Conservation (phyloP, 805 yeast genomes). For the Lipomyces sp. region DNA sequence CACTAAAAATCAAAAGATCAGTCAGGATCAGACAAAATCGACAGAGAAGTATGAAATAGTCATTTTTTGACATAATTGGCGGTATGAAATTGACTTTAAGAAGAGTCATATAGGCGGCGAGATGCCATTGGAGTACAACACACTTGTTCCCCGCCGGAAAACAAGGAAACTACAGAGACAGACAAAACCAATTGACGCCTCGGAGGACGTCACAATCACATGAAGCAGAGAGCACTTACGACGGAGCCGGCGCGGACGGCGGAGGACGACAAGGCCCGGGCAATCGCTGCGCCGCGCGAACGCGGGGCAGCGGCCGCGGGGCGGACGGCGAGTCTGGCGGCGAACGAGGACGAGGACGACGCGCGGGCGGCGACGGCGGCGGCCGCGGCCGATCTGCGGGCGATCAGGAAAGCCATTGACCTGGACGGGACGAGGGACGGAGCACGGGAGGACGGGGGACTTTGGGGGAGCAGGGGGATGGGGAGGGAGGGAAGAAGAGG, state of each 20-base stretch:
- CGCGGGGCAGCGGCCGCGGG: slow-evolving; percentile 1
- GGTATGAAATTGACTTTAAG: no score
- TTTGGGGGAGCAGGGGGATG: neutral
- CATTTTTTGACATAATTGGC: no score
- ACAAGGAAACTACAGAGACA: neutral
- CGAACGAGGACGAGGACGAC: no score
- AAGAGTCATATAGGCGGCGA: no score
- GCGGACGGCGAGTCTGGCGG: slow-evolving; percentile 2
- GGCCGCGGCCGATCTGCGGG: slow-evolving; percentile 7
- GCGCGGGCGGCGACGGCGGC: neutral
- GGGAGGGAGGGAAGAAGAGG: neutral
- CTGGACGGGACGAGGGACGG: neutral
- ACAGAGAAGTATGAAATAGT: no score
- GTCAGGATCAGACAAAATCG: no score
- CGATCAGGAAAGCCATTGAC: slow-evolving; percentile 6
- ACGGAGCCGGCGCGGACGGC: slow-evolving; percentile 13
- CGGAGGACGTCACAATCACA: neutral
- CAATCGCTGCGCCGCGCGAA: no score
- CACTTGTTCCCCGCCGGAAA: neutral
- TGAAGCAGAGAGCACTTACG: slow-evolving; percentile 8
- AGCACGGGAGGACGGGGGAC: neutral
- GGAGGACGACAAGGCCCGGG: neutral
- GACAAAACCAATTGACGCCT: neutral
- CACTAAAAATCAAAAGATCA: slow-evolving; percentile 21
- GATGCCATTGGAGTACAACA: neutral